Base-by-base conservation (phyloP, 2,329 filamentous ascomycete species). In the Fusarium citri region DNA sequence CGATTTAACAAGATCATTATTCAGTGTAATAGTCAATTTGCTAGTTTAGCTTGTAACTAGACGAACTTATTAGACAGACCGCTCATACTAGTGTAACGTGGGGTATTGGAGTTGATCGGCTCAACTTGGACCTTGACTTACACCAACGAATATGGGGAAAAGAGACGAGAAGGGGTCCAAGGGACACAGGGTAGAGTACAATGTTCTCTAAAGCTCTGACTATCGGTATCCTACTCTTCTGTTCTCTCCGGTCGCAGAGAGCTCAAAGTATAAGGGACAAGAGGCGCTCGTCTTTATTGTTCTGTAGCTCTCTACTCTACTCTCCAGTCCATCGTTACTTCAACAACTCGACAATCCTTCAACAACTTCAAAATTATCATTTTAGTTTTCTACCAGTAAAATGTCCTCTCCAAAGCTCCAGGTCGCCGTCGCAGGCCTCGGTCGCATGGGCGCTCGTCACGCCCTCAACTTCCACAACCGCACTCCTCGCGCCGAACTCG, bases 371-470 rank as follows among this genome's bases (percentile, higher is more conserved):
- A 28, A 28, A 12, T 28, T 12, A 28, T 28, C 26, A 26, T 26
- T 10, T 26, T 11, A 26, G 10, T 10, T 10, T 28, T 28, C 28
- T 5, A 11, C 14, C 28, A 30, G 28, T 30, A 54, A 37, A 51
- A 75, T 75, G 71, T 55, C 71, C 45, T 61, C 63, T 34, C 72
- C 64, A 42, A 75, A 75, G 61, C 73, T 75, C 14, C 59, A 75
- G 22, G 57, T 75, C 31, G 73, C 73, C 22, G 61, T 71, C 49
- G 71, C 73, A 20, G 73, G 73, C 50, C 73, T 75, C 57, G 73
- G 73, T 31, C 73, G 73, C 20, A 75, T 75, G 73, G 73, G 73
- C 22, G 73, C 72, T 63, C 73, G 73, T 14, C 73, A 75, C 40
- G 73, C 73, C 51, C 72, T 74, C 56, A 75, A 74, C 64, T 74